A percentile compares a stretch with the other conserved stretches of the same genome.
phyloP scores from a whole-genome alignment of 202 grass and related monocot genomes.

The Hordeum pubiflorum region DNA sequence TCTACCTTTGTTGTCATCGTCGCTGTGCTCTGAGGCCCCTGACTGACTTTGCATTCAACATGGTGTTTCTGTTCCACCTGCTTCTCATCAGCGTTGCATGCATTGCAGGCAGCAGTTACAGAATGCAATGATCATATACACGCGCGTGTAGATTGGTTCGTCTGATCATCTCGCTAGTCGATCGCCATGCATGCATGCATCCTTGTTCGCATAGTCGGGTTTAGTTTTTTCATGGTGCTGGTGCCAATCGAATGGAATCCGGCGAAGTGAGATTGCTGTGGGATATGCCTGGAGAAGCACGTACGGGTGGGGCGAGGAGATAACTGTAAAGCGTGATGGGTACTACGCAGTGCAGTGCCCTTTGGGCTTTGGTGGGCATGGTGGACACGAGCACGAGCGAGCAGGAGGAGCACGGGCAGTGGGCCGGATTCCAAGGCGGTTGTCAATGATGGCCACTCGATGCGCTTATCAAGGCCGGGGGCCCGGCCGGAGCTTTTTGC shows the following conservation, averaged over 20 bases:
- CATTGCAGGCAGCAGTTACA: no score
- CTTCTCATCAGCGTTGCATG: no score
- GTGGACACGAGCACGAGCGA: constrained; percentile 2
- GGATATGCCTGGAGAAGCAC: background rate
- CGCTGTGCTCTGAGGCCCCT: no score
- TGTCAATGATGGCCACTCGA: constrained; percentile 42
- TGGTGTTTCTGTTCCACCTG: no score
- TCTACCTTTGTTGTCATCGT: no score
- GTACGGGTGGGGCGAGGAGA: background rate
- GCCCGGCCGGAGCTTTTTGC: constrained; percentile 25
- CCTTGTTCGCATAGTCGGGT: background rate
- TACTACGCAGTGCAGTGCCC: background rate
- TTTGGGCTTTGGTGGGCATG: constrained; percentile 24
- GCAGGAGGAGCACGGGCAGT: background rate
- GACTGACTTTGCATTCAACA: no score
- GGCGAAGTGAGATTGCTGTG: background rate
- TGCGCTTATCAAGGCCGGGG: constrained; percentile 46
- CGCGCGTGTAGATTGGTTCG: no score
- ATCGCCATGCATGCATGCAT: background rate
- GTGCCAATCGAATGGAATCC: background rate
- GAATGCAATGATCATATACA: no score
- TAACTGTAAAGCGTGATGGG: background rate
- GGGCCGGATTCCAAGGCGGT: constrained; percentile 33
- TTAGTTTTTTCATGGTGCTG: background rate
- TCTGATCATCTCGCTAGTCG: no score